phyloP scores from a whole-genome alignment of 331 rosid genomes.

The Dryas integrifolia region DNA sequence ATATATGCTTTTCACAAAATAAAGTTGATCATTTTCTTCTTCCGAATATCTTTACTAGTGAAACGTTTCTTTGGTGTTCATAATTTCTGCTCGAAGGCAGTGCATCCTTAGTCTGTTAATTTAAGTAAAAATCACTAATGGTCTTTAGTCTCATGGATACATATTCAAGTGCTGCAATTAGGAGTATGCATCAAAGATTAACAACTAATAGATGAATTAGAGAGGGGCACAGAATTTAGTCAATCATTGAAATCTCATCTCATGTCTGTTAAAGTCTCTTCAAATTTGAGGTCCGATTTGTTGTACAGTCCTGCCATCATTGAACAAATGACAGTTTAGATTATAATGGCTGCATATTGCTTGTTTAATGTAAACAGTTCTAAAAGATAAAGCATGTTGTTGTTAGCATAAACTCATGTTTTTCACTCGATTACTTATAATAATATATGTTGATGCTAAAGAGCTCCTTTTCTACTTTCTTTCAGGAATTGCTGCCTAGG shows the following conservation, averaged over 20 bases:
- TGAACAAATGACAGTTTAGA: neutral
- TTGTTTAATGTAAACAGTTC: neutral
- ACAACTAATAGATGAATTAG: neutral
- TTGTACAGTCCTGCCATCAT: neutral
- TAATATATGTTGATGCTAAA: constrained; percentile 26
- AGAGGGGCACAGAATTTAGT: neutral
- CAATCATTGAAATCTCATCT: neutral
- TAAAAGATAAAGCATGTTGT: neutral
- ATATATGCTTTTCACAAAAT: neutral
- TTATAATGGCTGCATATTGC: neutral
- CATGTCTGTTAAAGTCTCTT: neutral
- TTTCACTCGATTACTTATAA: neutral
- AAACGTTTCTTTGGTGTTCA: neutral
- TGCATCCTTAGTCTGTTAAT: neutral
- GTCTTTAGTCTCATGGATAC: neutral
- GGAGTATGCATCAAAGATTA: neutral
- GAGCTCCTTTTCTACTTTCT: constrained; percentile 29
- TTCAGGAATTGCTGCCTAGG: constrained; percentile 80
- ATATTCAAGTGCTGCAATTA: neutral
- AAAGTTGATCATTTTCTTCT: constrained; percentile 3
- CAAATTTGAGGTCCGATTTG: neutral
- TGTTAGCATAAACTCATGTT: neutral
- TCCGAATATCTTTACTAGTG: neutral
- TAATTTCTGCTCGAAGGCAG: neutral
- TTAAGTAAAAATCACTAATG: constrained; percentile 3